These are phyloP conservation scores for Salvia hispanica DNA, from an alignment of 257 asterid genomes.

Conservation along the genomic window DNA sequence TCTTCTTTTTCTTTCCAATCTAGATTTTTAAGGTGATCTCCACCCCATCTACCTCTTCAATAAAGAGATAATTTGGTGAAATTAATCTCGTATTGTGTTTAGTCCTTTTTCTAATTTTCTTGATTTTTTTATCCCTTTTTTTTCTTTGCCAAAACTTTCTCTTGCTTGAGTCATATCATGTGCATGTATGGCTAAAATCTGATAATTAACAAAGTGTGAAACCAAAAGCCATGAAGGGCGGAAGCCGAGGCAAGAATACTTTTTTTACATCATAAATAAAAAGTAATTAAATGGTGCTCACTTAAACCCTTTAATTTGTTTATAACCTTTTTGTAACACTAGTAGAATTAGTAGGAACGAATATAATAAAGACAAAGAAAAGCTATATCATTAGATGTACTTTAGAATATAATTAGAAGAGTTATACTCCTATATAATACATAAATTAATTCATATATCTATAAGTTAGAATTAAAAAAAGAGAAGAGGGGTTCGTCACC, in stretches of 20 bases:
- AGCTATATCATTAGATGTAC: slow-evolving; percentile 34
- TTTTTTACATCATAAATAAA: slow-evolving; percentile 39
- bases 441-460: neutral
- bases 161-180: slow-evolving; percentile 25
- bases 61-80: neutral
- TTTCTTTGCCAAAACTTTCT: slow-evolving; percentile 17
- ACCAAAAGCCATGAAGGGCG: slow-evolving; percentile 39
- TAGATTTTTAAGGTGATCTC: slow-evolving; percentile 14
- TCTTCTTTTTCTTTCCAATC: slow-evolving; percentile 44
- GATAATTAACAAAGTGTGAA: slow-evolving; percentile 23
- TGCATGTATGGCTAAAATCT: slow-evolving; percentile 28
- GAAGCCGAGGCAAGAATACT: slow-evolving; percentile 48
- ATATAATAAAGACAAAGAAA: slow-evolving; percentile 44
- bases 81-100: neutral
- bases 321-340: slow-evolving; percentile 24
- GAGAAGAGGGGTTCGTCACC: slow-evolving; percentile 30
- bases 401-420: slow-evolving; percentile 31
- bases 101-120: slow-evolving; percentile 9
- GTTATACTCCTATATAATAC: slow-evolving; percentile 9
- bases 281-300: slow-evolving; percentile 37
- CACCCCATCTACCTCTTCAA: slow-evolving; percentile 11
- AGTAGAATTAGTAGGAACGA: slow-evolving; percentile 33
- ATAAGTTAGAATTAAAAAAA: neutral
- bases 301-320: slow-evolving; percentile 36
- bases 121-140: slow-evolving; percentile 3